Conservation (phyloP, 78 protist species). For the Protostelium mycophagum region DNA sequence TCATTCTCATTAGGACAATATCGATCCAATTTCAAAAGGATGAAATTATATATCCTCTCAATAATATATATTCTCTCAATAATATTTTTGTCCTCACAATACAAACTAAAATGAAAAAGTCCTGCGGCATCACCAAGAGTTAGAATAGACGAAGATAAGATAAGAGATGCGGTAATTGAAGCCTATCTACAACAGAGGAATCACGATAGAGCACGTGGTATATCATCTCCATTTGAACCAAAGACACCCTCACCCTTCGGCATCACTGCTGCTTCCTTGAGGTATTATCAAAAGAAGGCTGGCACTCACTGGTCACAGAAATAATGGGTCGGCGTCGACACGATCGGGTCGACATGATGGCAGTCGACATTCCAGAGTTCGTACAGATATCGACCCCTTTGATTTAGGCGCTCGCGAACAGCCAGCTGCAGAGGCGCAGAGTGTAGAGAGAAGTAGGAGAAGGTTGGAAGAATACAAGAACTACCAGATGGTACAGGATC, state of each 20-base stretch:
- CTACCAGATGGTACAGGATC: background rate
- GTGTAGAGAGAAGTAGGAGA: background rate
- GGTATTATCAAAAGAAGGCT: background rate
- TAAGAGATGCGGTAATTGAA: background rate
- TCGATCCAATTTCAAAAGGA: too few species aligned
- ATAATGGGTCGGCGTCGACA: background rate
- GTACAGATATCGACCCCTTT: too few species aligned
- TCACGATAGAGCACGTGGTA: background rate
- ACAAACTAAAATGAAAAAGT: too few species aligned
- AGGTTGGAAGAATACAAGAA: background rate
- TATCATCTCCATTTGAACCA: background rate
- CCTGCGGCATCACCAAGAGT: too few species aligned
- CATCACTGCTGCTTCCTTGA: background rate
- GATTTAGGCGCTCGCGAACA: too few species aligned
- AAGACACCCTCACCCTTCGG: background rate
- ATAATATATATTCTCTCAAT: too few species aligned
- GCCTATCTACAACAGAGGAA: background rate
- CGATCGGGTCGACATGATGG: background rate
- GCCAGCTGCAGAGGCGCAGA: too few species aligned
- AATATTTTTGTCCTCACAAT: too few species aligned
- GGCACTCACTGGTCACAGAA: background rate
- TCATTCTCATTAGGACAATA: too few species aligned
- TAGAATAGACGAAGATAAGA: background rate
- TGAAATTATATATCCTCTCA: too few species aligned
- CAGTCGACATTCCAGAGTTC: too few species aligned